These are phyloP conservation scores for Urtica urens DNA, from an alignment of 306 rosid species.

Conservation along the genomic window DNA sequence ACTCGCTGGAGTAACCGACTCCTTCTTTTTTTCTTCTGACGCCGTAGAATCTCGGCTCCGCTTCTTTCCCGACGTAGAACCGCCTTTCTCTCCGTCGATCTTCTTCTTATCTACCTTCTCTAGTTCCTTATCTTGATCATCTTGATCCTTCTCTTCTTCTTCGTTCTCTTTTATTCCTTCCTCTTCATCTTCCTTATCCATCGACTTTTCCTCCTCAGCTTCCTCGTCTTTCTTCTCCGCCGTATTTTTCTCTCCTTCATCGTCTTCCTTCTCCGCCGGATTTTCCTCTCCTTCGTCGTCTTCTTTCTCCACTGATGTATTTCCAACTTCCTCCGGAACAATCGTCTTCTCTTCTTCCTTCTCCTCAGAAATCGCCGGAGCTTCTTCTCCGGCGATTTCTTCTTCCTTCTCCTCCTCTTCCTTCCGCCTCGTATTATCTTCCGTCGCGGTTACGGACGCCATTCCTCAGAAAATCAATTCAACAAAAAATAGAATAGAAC, in stretches of 20 bases:
- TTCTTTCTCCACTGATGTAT: background rate
- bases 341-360: conserved; percentile 9
- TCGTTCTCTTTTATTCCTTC: background rate
- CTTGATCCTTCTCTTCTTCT: background rate
- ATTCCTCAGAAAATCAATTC: conserved; percentile 14
- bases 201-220: background rate
- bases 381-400: conserved; percentile 17
- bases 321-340: background rate
- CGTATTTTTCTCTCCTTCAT: conserved; percentile 2
- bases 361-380: conserved; percentile 22
- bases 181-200: conserved; percentile 10
- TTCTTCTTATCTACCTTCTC: conserved; percentile 15
- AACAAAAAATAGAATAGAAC: background rate
- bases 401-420: background rate
- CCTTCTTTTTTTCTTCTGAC: conserved; percentile 23
- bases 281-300: background rate
- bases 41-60: conserved; percentile 17
- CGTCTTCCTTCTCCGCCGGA: conserved; percentile 3
- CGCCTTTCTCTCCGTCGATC: conserved; percentile 15
- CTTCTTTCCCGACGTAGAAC: conserved; percentile 8
- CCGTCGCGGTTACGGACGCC: conserved; percentile 73
- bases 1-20: conserved; percentile 20
- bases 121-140: conserved; percentile 17
- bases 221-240: conserved; percentile 2
- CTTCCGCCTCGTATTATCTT: conserved; percentile 15